Evolutionary conservation across 768 basidiomycete genomes (phyloP), one percentile per base, ranked within the genome.

Genomic region (Hysterangium stoloniferum): DNA sequence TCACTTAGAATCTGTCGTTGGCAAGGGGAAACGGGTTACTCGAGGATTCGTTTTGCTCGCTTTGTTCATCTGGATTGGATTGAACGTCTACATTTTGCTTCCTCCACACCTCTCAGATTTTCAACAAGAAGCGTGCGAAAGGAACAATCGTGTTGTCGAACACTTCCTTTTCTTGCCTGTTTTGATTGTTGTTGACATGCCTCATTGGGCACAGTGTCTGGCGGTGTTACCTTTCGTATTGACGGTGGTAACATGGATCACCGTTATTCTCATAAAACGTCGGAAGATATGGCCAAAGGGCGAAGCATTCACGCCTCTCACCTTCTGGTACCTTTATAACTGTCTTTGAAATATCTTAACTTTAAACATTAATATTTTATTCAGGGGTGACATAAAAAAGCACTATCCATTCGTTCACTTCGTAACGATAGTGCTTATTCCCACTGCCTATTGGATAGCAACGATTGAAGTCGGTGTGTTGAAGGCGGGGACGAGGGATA

Each of bases 371-470:
- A n/a, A n/a, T n/a, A n/a, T n/a, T n/a, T 4, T 4, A 42, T 8
- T n/a, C 24, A 42, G 41, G 41, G 2, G 20, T 25, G 11, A 12
- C 19, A n/a, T 42, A 11, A 42, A 42, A 42, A 11, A 42, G n/a
- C 41, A 42, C n/a, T 42, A 42, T 24, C 41, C 41, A 22, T 42
- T 42, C 41, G 28, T 42, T 22, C 41, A 42, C 9, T 42, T 42
- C 41, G 20, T 42, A 6, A 42, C 41, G 15, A 27, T 42, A 27
- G 22, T 42, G 24, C 24, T 6, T 9, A 42, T 42, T 42, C 41
- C 41, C 11, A 42, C 41, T 42, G 41, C 41, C 6, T 42, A 42
- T 12, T 42, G 41, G 41, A 11, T 42, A 12, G 41, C 41, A 12
- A 22, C 41, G 24, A 42, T 42, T 25, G 41, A 42, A 13, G 6